phyloP scores from a whole-genome alignment of 2,329 filamentous ascomycete genomes.

The Ophiostoma himal-ulmi region DNA sequence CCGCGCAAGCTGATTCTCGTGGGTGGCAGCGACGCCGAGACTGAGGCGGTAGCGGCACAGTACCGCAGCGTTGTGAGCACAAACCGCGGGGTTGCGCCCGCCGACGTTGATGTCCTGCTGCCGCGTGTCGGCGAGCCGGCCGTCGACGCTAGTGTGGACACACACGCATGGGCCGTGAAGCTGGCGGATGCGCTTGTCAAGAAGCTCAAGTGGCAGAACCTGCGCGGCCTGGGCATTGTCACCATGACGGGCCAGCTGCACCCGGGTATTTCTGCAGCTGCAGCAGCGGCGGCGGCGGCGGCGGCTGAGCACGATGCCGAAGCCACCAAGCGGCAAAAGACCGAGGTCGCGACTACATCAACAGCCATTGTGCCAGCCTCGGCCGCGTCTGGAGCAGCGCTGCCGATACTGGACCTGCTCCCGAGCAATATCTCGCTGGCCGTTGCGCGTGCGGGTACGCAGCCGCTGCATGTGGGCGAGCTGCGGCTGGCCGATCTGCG shows the following conservation, averaged over 20 bases:
- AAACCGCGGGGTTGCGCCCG: constrained; percentile 39
- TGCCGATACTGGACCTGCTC: constrained; percentile 51
- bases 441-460: constrained; percentile 68
- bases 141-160: constrained; percentile 91
- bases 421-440: constrained; percentile 34
- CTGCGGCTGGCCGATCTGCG: constrained; percentile 81
- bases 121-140: constrained; percentile 61
- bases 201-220: constrained; percentile 89
- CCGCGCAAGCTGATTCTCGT: constrained; percentile 93
- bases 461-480: constrained; percentile 91
- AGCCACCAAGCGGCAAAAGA: constrained; percentile 46
- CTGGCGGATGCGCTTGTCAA: constrained; percentile 79
- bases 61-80: constrained; percentile 62
- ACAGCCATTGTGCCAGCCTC: constrained; percentile 17
- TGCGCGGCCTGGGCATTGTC: constrained; percentile 81
- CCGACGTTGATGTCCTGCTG: constrained; percentile 69
- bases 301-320: constrained; percentile 38
- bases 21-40: constrained; percentile 73
- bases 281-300: constrained; percentile 26
- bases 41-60: constrained; percentile 68
- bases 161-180: constrained; percentile 94
- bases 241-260: constrained; percentile 74
- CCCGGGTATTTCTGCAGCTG: constrained; percentile 32
- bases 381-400: constrained; percentile 26
- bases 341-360: constrained; percentile 29